phyloP scores from a whole-genome alignment of 2,329 filamentous ascomycete genomes.

The Talaromyces funiculosus region DNA sequence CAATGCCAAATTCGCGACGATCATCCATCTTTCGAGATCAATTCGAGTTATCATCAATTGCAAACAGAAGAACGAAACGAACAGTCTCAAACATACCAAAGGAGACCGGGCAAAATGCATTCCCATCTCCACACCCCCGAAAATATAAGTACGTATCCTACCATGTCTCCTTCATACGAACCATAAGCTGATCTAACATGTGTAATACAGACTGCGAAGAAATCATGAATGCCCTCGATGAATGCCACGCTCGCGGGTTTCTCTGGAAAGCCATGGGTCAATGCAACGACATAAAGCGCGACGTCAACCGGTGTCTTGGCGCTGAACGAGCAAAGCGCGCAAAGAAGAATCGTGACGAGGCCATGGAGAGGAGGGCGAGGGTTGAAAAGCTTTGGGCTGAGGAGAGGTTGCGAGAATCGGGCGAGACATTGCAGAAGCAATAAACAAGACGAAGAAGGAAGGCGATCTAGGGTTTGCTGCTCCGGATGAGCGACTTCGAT shows the following conservation, averaged over 20 bases:
- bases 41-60: not conserved
- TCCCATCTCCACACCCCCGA: conserved; percentile 93
- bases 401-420: conserved; percentile 26
- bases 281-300: conserved; percentile 79
- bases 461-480: not conserved
- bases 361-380: conserved; percentile 64
- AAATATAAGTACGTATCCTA: conserved; percentile 62
- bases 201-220: conserved; percentile 88
- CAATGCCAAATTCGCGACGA: not conserved
- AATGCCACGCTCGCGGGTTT: conserved; percentile 91
- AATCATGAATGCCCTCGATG: conserved; percentile 86
- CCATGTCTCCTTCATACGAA: not conserved
- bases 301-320: conserved; percentile 79
- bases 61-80: not conserved
- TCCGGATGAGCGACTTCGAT: not conserved
- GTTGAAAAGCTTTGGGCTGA: conserved; percentile 75
- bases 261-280: conserved; percentile 84
- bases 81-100: not conserved
- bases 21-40: not conserved
- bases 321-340: conserved; percentile 75
- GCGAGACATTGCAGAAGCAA: conserved; percentile 9
- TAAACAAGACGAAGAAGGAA: not conserved
- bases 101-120: conserved; percentile 63
- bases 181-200: not conserved
- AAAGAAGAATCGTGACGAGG: conserved; percentile 64